phyloP scores from a whole-genome alignment of 257 asterid species.

The Orobanche coerulescens region DNA sequence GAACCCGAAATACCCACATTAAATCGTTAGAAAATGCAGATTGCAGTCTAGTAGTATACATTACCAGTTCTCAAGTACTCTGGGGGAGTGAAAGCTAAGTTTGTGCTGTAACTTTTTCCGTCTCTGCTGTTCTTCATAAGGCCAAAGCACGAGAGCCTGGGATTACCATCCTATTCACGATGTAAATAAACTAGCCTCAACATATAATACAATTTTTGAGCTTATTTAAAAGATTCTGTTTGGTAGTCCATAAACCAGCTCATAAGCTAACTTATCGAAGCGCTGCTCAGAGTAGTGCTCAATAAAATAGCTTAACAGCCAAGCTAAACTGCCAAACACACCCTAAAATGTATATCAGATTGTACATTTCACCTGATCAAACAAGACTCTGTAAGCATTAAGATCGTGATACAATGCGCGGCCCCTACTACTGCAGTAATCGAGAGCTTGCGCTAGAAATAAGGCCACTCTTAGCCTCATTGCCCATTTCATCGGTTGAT shows the following conservation, averaged over 20 bases:
- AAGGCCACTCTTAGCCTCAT: slow-evolving; percentile 55
- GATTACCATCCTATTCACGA: slow-evolving; percentile 45
- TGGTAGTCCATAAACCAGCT: neutral
- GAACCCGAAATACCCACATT: neutral
- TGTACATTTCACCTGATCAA: slow-evolving; percentile 39
- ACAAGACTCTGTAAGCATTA: slow-evolving; percentile 57
- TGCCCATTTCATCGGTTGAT: slow-evolving; percentile 63
- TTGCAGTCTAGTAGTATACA: neutral
- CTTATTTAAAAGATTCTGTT: no score
- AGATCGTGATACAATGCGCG: slow-evolving; percentile 57
- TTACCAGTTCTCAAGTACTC: slow-evolving; percentile 66
- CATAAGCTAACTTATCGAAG: no score
- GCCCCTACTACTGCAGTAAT: slow-evolving; percentile 45
- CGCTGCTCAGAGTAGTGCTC: no score
- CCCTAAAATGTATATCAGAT: neutral
- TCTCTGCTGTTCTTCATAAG: slow-evolving; percentile 62
- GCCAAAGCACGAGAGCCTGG: slow-evolving; percentile 61
- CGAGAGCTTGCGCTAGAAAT: slow-evolving; percentile 56
- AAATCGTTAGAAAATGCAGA: neutral
- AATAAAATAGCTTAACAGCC: no score
- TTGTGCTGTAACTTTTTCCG: slow-evolving; percentile 63
- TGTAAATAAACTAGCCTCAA: neutral
- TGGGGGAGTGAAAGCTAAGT: slow-evolving; percentile 64
- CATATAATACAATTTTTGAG: neutral
- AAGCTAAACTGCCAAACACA: no score